Evolutionary conservation across 1,284 basidiomycete genomes (phyloP), one percentile per base, ranked within the genome.

Genomic region (Malassezia brasiliensis): DNA sequence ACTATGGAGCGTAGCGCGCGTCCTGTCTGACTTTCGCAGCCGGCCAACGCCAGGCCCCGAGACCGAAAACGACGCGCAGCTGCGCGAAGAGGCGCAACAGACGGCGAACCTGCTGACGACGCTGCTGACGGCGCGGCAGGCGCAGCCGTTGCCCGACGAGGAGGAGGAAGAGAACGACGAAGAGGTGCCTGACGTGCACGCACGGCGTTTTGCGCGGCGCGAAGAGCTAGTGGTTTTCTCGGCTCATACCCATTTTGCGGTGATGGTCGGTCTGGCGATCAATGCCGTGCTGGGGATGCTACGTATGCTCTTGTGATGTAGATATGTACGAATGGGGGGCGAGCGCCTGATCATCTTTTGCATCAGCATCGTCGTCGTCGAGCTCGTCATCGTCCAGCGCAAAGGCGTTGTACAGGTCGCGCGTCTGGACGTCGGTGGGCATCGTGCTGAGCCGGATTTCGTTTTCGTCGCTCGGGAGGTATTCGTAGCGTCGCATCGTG

Each of bases 391-490:
- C 70, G 25, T 45, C 42, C 25, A 66, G 66, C 22, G 63, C 73
- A 60, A 77, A 77, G 2, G 76, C 76, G 52, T 77, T 72, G 61
- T 77, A 77, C 19, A 77, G 59, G 57, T 77, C 76, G 46, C n/a
- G 58, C 47, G 17, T 48, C 48, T 17, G 62, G 55, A 20, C 49
- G 30, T 14, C 63, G 35, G 0, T 59, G 63, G 3, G 67, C 59
- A 36, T 70, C 64, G 52, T 74, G 56, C 48, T 66, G 61, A 42
- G 65, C 62, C 30, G 69, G 15, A 51, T 53, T 14, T 60, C 77
- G 50, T 87, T 87, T 41, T 87, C 86, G 31, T 81, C 82, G 0
- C 67, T 76, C 9, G 79, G 81, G 8, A 94, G 78, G 12, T 83
- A 81, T 36, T 81, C 80, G 72, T 94, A 94, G 10, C 42, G 19